Evolutionary conservation across 306 rosid genomes (phyloP).

Genomic region (Rosa multiflora): DNA sequence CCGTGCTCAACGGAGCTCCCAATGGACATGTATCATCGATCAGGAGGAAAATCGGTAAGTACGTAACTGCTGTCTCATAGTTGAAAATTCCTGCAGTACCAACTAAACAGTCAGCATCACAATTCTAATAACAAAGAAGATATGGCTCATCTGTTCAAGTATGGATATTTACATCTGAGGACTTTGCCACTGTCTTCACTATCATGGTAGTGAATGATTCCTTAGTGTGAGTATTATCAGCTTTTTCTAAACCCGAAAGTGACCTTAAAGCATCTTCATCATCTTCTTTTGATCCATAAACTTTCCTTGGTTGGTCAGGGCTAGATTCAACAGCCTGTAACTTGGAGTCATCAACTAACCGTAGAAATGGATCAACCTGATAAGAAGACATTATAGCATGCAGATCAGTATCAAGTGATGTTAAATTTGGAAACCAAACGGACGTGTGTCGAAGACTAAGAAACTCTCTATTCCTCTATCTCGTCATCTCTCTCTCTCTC

Average conservation of each 20-base stretch:
- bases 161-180: conserved; percentile 42
- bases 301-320: conserved; percentile 32
- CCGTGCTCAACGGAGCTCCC: conserved; percentile 50
- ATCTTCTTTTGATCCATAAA: conserved; percentile 82
- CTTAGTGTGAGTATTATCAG: conserved; percentile 37
- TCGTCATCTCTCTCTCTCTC: too few species aligned
- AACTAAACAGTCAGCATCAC: background rate
- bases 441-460: background rate
- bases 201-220: conserved; percentile 56
- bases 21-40: conserved; percentile 50
- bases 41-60: conserved; percentile 54
- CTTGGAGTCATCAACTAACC: conserved; percentile 63
- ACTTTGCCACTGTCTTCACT: conserved; percentile 40
- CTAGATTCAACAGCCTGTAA: conserved; percentile 41
- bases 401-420: background rate
- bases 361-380: conserved; percentile 80
- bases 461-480: background rate
- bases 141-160: background rate
- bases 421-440: background rate
- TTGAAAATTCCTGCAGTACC: conserved; percentile 31
- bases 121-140: background rate
- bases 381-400: background rate
- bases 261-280: conserved; percentile 53
- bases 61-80: conserved; percentile 50
- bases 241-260: conserved; percentile 37